Evolutionary conservation across 2,329 filamentous ascomycete genomes (phyloP).

Genomic region (Colletotrichum simmondsii): DNA sequence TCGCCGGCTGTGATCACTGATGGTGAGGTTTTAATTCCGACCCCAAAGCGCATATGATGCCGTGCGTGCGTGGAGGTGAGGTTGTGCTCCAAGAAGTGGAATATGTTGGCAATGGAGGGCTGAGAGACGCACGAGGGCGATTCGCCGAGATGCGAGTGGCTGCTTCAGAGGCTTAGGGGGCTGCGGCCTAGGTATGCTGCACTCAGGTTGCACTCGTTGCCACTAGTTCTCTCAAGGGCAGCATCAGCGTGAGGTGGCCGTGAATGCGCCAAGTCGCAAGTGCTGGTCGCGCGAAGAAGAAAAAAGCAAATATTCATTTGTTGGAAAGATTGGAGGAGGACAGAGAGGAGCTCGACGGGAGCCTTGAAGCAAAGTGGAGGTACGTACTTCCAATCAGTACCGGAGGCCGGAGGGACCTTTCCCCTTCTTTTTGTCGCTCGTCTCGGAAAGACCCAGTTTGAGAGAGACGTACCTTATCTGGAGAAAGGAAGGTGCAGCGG

Average conservation of each 20-base stretch:
- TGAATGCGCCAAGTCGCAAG: not conserved
- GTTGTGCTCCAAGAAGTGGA: not conserved
- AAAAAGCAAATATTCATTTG: slow-evolving; percentile 25
- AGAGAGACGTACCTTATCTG: no score
- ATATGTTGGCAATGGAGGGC: not conserved
- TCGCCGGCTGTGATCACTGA: not conserved
- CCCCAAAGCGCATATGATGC: not conserved
- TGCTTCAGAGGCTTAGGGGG: not conserved
- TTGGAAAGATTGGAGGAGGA: not conserved
- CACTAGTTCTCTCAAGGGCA: no score
- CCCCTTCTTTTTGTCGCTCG: no score
- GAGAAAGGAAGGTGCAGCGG: not conserved
- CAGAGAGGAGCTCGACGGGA: not conserved
- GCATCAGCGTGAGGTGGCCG: not conserved
- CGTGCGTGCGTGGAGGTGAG: not conserved
- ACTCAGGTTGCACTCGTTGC: not conserved
- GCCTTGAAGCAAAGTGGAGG: not conserved
- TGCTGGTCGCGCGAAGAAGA: not conserved
- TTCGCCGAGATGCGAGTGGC: not conserved
- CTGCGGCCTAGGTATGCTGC: not conserved
- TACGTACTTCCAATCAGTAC: not conserved
- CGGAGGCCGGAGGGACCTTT: not conserved
- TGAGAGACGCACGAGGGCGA: not conserved
- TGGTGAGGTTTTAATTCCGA: not conserved
- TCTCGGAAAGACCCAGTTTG: no score